Evolutionary conservation across 2,329 filamentous ascomycete species (phyloP), one percentile per base, ranked within the genome.

Genomic region (Xylaria sp.): DNA sequence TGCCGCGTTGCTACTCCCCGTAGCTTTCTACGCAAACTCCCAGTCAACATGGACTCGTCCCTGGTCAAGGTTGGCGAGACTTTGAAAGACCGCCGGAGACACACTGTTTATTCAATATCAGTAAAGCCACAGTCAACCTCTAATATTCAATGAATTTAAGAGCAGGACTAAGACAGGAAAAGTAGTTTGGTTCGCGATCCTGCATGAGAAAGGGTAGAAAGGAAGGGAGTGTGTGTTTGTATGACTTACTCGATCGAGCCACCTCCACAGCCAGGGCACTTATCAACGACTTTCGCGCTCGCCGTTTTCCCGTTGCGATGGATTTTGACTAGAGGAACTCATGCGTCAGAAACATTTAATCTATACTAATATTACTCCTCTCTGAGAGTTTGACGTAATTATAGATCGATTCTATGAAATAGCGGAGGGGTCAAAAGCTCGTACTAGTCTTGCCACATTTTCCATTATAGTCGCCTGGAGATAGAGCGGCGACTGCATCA

Each of bases 211-310:
- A n/a, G 41, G 41, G 41, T 0, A 46, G 20, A 46, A 9, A 32
- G 28, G 10, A 37, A 37, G 34, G 34, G 25, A 18, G 10, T 28
- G 28, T 7, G 1, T 20, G 15, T 34, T 32, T 39, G 9, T 7
- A 32, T 9, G 10, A 61, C 68, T 70, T 61, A 70, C 68, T 78
- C 77, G 51, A 79, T 75, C 51, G 70, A 61, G 28, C 71, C 70
- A 3, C 46, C 48, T 6, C 56, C 52, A 32, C 77, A 79, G n/a
- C 74, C 72, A 10, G 76, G 71, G 58, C 77, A 79, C 12, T 70
- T 71, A 69, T 79, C 77, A 0, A 76, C 77, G 8, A 79, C 74
- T 25, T 65, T 70, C 52, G 76, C 77, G 3, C 56, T 62, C 3
- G 64, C 69, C 0, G 74, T 72, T 63, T 75, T 74, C 46, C 74